Evolutionary conservation across 2,329 filamentous ascomycete species (phyloP), one percentile per base, ranked within the genome.

Genomic region (Fusarium sp.): DNA sequence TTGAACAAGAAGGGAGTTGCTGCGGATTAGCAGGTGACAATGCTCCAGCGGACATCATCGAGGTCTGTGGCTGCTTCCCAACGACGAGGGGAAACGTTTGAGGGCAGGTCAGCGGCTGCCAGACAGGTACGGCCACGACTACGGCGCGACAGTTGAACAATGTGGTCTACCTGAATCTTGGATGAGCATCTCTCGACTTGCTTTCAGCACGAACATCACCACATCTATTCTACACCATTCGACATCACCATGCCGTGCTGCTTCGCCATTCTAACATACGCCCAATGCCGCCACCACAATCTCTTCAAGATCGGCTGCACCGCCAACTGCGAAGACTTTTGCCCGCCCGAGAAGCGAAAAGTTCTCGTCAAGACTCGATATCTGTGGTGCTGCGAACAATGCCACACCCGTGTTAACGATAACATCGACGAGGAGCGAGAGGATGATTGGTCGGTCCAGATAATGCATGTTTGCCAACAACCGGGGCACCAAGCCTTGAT

Each of bases 251-350:
- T 82, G 80, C 78, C 80, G 27, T 82, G 81, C 73, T 79, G 77
- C 61, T 67, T 81, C 45, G 74, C 73, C 50, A 77, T 80, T 25
- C 45, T 81, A 8, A 69, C 74, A 20, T 81, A 67, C 67, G 61
- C 43, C 6, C 72, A 68, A 58, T 82, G 81, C 63, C n/a, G 52
- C 18, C 80, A 82, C 67, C 72, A 56, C 52, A 71, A 23, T 18
- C 70, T 81, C 20, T 72, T 72, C 70, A 81, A 81, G 64, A 52
- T 81, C 27, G 76, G 76, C 43, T 82, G 81, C 75, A 79, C 77
- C 4, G 56, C 48, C 4, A 20, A 62, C 52, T 82, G 81, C 76
- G 39, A 67, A 2, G 66, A 27, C 10, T 66, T 81, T 5, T 82
- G 81, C 57, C 2, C n/a, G 41, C 1, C 20, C 68, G 0, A 67